Conservation (phyloP, 495 filamentous ascomycete species). For the Aspergillus avenaceus region DNA sequence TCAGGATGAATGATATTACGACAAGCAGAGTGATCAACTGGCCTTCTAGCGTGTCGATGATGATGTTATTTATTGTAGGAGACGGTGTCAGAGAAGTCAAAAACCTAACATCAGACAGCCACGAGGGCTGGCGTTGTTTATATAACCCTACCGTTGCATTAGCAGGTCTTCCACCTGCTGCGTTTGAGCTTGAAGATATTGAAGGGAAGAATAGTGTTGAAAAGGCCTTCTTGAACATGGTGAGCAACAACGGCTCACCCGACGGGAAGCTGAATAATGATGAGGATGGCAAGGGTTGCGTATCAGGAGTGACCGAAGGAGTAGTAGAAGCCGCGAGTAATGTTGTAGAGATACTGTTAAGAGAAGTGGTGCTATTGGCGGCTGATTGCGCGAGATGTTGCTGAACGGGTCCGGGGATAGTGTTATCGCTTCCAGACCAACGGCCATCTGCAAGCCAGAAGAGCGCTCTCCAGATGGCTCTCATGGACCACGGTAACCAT, state of each 20-base stretch:
- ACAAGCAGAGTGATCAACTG: slow-evolving; percentile 88
- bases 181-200: slow-evolving; percentile 22
- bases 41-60: slow-evolving; percentile 85
- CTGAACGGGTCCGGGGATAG: slow-evolving; percentile 18
- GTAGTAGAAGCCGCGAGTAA: slow-evolving; percentile 17
- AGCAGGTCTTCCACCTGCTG: slow-evolving; percentile 12
- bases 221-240: slow-evolving; percentile 41
- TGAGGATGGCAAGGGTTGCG: slow-evolving; percentile 27
- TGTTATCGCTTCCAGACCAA: slow-evolving; percentile 51
- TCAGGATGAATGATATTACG: slow-evolving; percentile 86
- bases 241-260: slow-evolving; percentile 47
- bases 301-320: slow-evolving; percentile 21
- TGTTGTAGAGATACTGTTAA: slow-evolving; percentile 18
- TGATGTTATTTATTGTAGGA: slow-evolving; percentile 67
- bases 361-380: slow-evolving; percentile 37
- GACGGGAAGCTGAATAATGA: slow-evolving; percentile 40
- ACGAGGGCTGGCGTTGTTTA: slow-evolving; percentile 38
- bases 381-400: slow-evolving; percentile 16
- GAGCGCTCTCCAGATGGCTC: slow-evolving; percentile 82
- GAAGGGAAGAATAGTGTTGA: slow-evolving; percentile 37
- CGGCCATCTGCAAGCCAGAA: slow-evolving; percentile 97
- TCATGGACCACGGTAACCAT: slow-evolving; percentile 85
- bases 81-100: slow-evolving; percentile 70
- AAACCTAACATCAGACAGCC: slow-evolving; percentile 68
- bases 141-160: slow-evolving; percentile 20